Evolutionary conservation across 2,329 filamentous ascomycete genomes (phyloP).

Genomic region (Aureobasidium leucospermi): DNA sequence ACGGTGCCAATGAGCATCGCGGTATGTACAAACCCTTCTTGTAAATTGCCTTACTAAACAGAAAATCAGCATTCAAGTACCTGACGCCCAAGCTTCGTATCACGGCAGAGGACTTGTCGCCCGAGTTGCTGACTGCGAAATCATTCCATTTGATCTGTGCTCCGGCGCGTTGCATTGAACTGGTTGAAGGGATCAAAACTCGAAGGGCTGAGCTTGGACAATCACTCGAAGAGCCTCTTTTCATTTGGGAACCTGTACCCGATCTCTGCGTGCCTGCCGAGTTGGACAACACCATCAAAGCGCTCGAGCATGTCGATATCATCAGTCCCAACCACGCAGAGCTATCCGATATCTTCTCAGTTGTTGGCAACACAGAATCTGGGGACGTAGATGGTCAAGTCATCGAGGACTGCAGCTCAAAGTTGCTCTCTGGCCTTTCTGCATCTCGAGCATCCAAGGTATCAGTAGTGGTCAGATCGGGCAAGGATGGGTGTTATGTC

Average conservation of each 20-base stretch:
- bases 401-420: constrained; percentile 33
- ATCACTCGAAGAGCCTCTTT: constrained; percentile 49
- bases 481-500: constrained; percentile 62
- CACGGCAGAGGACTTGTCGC: constrained; percentile 62
- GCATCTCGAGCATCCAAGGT: constrained; percentile 25
- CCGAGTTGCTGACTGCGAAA: constrained; percentile 59
- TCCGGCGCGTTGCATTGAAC: constrained; percentile 64
- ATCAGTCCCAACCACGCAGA: constrained; percentile 81
- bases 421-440: constrained; percentile 24
- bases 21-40: neutral
- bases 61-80: constrained; percentile 62
- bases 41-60: constrained; percentile 29
- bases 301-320: constrained; percentile 49
- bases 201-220: constrained; percentile 36
- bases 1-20: constrained; percentile 48
- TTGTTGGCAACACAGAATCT: constrained; percentile 30
- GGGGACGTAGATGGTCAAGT: constrained; percentile 31
- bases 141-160: constrained; percentile 87
- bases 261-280: constrained; percentile 71
- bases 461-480: constrained; percentile 62
- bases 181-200: constrained; percentile 63
- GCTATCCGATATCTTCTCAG: constrained; percentile 76
- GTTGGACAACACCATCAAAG: constrained; percentile 45
- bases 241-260: constrained; percentile 94
- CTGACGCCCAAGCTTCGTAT: constrained; percentile 78